Conservation (phyloP, 164 flowering plant genomes). For the Taxillus chinensis region DNA sequence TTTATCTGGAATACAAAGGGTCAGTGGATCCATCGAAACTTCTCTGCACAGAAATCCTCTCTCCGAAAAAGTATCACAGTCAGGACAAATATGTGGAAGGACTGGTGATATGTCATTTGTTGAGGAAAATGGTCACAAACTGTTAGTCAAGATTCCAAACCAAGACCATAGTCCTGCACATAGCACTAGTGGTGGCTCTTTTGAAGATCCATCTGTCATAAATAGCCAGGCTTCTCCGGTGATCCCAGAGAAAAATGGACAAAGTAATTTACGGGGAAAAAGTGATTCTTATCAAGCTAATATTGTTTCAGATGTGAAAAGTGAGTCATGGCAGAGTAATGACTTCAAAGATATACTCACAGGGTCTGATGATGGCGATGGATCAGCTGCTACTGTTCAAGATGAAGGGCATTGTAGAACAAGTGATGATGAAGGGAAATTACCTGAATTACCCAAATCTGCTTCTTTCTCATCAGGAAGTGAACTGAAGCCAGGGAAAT, state of each 20-base stretch:
- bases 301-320: conserved; percentile 29
- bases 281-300: conserved; percentile 29
- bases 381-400: conserved; percentile 27
- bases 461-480: conserved; percentile 25
- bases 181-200: conserved; percentile 28
- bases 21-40: conserved; percentile 28
- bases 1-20: conserved; percentile 40
- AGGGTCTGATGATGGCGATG: conserved; percentile 51
- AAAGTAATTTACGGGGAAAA: conserved; percentile 32
- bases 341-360: conserved; percentile 40
- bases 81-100: conserved; percentile 37
- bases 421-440: conserved; percentile 21
- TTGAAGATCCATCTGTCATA: conserved; percentile 19
- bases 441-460: conserved; percentile 20
- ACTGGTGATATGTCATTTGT: conserved; percentile 30
- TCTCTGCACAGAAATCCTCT: conserved; percentile 23
- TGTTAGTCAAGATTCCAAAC: conserved; percentile 76
- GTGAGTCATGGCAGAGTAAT: conserved; percentile 55
- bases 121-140: conserved; percentile 50
- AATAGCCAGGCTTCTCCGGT: conserved; percentile 36
- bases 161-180: conserved; percentile 30
- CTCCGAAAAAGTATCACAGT: conserved; percentile 42
- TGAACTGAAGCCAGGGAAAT: conserved; percentile 28
- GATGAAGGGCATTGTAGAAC: conserved; percentile 30
- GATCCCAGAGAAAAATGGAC: conserved; percentile 44